Evolutionary conservation across 257 asterid species (phyloP), one percentile per base, ranked within the genome.

Genomic region (Petunia axillaris): DNA sequence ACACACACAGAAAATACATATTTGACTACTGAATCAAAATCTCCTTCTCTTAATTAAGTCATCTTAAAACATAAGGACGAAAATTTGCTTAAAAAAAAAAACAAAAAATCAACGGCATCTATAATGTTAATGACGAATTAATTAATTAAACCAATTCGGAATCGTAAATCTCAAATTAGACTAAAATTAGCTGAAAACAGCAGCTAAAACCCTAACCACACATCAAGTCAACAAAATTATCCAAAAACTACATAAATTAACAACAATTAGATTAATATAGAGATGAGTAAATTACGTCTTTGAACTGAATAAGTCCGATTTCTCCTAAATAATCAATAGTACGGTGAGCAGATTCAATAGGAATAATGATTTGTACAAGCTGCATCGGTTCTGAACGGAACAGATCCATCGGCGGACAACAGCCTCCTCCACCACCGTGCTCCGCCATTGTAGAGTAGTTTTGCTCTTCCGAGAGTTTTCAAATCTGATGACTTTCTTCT

Each of bases 401-500:
- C 93, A 94, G 97, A 94, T 94, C 97, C 98, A 91, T 94, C 80
- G 97, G 80, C 81, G 98, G 97, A 85, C 96, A 94, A 85, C 96
- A 94, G 81, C 98, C 91, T 85, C 98, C 88, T 48, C 92, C 87
- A 81, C 85, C 92, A 40, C 80, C 78, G 86, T 81, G 88, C 86
- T 91, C 97, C 79, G 87, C 97, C 97, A 93, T 93, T 78, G 82
- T 86, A 83, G 79, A 57, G 50, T 71, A 1, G 54, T 5, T 71
- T 71, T 82, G 79, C 84, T 73, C 70, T 78, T 38, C 79, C 78
- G 64, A 54, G 54, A 25, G 25, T 25, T 63, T 68, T 64, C 76
- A 55, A 79, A 79, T 80, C 79, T 80, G 41, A 52, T 38, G 81
- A 64, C 48, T 38, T 68, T 57, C 76, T 64, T 70, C 79, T 80